These are phyloP conservation scores for Ceratocystiopsis minuta DNA, from an alignment of 2,329 filamentous ascomycete species.

Conservation along the genomic window DNA sequence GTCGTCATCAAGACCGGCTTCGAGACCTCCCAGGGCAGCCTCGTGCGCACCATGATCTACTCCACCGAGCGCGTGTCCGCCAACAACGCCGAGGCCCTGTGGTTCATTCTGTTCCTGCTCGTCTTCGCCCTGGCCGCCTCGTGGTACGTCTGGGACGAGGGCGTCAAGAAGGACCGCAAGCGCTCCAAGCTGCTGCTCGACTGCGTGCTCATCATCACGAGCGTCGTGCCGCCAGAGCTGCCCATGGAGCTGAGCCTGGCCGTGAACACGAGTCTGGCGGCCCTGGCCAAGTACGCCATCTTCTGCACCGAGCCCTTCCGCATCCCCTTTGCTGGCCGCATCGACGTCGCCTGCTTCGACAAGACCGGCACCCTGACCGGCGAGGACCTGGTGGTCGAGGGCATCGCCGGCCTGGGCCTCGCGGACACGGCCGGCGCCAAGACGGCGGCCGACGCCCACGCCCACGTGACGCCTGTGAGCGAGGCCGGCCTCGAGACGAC, in stretches of 20 bases:
- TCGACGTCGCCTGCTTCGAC: slow-evolving; percentile 95
- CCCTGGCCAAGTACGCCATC: slow-evolving; percentile 86
- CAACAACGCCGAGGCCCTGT: slow-evolving; percentile 87
- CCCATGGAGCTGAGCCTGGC: slow-evolving; percentile 96
- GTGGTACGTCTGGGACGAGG: slow-evolving; percentile 98
- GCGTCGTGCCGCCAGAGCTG: slow-evolving; percentile 92
- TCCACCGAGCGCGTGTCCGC: slow-evolving; percentile 97
- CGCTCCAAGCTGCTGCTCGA: slow-evolving; percentile 93
- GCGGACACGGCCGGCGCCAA: slow-evolving; percentile 23
- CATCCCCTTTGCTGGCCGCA: slow-evolving; percentile 86
- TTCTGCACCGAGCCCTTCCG: slow-evolving; percentile 98
- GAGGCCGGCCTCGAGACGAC: slow-evolving; percentile 66
- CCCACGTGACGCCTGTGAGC: slow-evolving; percentile 52
- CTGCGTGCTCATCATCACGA: slow-evolving; percentile 94
- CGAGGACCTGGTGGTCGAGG: slow-evolving; percentile 91
- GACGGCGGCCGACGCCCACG: slow-evolving; percentile 31
- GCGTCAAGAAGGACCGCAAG: slow-evolving; percentile 85
- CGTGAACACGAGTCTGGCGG: slow-evolving; percentile 92
- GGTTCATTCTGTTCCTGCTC: slow-evolving; percentile 92
- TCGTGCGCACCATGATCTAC: slow-evolving; percentile 98
- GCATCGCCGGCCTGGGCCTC: slow-evolving; percentile 75
- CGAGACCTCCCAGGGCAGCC: slow-evolving; percentile 92
- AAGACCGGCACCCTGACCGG: slow-evolving; percentile 96
- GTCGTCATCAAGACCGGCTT: slow-evolving; percentile 95
- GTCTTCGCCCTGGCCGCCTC: slow-evolving; percentile 94